Conservation (phyloP, 2,329 filamentous ascomycete genomes). For the Drechslera avenae region DNA sequence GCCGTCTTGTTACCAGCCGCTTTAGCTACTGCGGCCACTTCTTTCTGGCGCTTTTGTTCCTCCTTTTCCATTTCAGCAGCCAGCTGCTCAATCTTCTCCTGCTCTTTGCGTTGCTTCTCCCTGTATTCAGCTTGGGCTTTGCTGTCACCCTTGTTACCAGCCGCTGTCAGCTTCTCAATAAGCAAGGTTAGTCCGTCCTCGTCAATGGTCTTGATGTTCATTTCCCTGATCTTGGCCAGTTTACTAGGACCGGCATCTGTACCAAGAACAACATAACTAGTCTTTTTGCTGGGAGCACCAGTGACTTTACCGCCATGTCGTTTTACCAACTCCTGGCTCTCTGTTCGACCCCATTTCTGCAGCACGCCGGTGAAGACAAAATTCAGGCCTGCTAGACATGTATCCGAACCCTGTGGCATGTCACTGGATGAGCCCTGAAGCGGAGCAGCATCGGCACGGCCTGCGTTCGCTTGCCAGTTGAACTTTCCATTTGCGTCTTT, state of each 20-base stretch:
- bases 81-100: slow-evolving; percentile 78
- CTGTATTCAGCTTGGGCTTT: slow-evolving; percentile 85
- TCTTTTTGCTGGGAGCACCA: slow-evolving; percentile 84
- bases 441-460: slow-evolving; percentile 67
- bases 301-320: slow-evolving; percentile 93
- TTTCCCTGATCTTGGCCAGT: slow-evolving; percentile 78
- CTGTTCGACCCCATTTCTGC: slow-evolving; percentile 78
- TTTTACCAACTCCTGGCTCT: slow-evolving; percentile 85
- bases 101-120: slow-evolving; percentile 83
- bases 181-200: slow-evolving; percentile 90
- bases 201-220: slow-evolving; percentile 87
- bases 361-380: slow-evolving; percentile 97
- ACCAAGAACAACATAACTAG: slow-evolving; percentile 89
- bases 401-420: slow-evolving; percentile 80
- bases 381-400: slow-evolving; percentile 84
- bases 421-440: slow-evolving; percentile 66
- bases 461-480: slow-evolving; percentile 68
- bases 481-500: slow-evolving; percentile 73
- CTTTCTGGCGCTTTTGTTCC: slow-evolving; percentile 74
- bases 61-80: slow-evolving; percentile 85
- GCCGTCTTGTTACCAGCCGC: slow-evolving; percentile 47
- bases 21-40: slow-evolving; percentile 49
- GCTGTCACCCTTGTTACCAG: slow-evolving; percentile 73
- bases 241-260: slow-evolving; percentile 93
- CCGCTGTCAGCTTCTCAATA: slow-evolving; percentile 78